Conservation (phyloP, 1,284 basidiomycete genomes). For the Ustilago loliicola region DNA sequence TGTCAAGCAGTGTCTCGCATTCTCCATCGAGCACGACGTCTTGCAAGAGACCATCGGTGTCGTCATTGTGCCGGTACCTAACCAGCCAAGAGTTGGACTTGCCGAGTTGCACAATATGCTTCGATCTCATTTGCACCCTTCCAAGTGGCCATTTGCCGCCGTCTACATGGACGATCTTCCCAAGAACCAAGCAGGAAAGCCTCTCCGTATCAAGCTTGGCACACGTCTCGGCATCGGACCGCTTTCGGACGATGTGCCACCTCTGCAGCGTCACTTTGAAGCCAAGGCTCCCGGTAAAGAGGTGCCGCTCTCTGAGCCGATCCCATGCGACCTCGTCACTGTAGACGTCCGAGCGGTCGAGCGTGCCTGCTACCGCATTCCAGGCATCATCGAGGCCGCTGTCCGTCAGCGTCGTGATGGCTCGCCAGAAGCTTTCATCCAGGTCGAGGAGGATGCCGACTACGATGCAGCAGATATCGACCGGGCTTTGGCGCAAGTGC, state of each 20-base stretch:
- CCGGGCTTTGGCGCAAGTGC: conserved; percentile 68
- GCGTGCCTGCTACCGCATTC: conserved; percentile 70
- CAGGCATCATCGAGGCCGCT: conserved; percentile 69
- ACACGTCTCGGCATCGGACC: conserved; percentile 68
- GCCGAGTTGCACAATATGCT: conserved; percentile 70
- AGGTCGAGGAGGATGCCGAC: conserved; percentile 69
- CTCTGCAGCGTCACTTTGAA: conserved; percentile 70
- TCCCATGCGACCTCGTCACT: conserved; percentile 68
- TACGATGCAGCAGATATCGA: conserved; percentile 70
- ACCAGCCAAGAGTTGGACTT: conserved; percentile 69
- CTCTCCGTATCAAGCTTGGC: conserved; percentile 70
- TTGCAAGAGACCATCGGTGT: conserved; percentile 71
- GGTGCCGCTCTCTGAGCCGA: conserved; percentile 67
- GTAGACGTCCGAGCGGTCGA: conserved; percentile 69
- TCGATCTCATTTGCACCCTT: conserved; percentile 67
- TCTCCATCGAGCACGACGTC: conserved; percentile 69
- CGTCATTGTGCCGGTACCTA: conserved; percentile 68
- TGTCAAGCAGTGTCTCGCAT: conserved; percentile 69
- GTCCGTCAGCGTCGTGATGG: conserved; percentile 69
- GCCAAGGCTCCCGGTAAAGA: conserved; percentile 68
- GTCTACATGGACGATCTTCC: conserved; percentile 71
- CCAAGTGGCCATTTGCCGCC: conserved; percentile 70
- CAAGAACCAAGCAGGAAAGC: conserved; percentile 70
- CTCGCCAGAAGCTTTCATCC: conserved; percentile 69
- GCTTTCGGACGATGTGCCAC: conserved; percentile 68